Evolutionary conservation across 2,329 filamentous ascomycete genomes (phyloP).

Genomic region (Fusarium guadeloupense): DNA sequence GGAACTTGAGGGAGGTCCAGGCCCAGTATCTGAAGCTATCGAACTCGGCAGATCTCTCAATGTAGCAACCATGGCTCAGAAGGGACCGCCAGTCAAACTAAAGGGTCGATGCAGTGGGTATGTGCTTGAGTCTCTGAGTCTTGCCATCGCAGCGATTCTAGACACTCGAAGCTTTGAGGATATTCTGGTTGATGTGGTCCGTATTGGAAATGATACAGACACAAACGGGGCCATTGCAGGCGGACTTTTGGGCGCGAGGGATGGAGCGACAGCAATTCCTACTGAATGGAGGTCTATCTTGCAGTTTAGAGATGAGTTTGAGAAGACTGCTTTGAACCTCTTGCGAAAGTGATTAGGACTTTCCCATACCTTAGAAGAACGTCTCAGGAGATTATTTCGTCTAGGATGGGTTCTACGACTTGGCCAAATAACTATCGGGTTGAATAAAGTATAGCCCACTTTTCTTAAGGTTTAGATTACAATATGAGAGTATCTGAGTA

Average conservation of each 20-base stretch:
- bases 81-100: slow-evolving; percentile 44
- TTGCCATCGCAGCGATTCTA: slow-evolving; percentile 55
- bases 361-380: neutral
- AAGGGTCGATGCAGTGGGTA: slow-evolving; percentile 49
- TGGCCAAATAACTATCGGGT: too few relatives aligned
- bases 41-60: slow-evolving; percentile 41
- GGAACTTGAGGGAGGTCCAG: slow-evolving; percentile 33
- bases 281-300: slow-evolving; percentile 50
- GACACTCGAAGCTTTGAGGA: slow-evolving; percentile 53
- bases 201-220: slow-evolving; percentile 57
- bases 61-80: slow-evolving; percentile 43
- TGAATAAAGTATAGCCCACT: too few relatives aligned
- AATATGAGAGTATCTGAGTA: too few relatives aligned
- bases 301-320: slow-evolving; percentile 54
- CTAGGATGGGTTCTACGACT: too few relatives aligned
- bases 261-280: slow-evolving; percentile 55
- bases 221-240: slow-evolving; percentile 59
- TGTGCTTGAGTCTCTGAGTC: slow-evolving; percentile 54
- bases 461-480: too few relatives aligned
- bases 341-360: neutral
- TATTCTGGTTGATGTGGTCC: slow-evolving; percentile 56
- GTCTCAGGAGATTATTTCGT: too few relatives aligned
- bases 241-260: slow-evolving; percentile 56
- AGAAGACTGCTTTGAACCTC: slow-evolving; percentile 1
- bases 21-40: slow-evolving; percentile 41